phyloP scores from a whole-genome alignment of 352 stramenopile genomes.

The Aphanomyces invadans region DNA sequence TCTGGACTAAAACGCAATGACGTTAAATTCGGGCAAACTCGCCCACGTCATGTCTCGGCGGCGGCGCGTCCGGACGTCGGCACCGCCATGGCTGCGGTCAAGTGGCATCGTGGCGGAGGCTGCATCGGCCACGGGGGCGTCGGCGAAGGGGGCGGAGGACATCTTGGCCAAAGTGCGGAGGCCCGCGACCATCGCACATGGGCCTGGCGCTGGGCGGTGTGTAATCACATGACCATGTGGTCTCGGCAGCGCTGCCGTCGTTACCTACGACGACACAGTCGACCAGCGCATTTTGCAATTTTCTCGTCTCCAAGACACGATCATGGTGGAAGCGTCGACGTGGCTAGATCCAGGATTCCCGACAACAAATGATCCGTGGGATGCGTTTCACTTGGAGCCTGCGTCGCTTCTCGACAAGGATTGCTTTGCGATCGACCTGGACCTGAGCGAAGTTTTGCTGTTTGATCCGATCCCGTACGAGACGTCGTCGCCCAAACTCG shows the following conservation, averaged over 20 bases:
- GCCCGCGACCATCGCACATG: background rate
- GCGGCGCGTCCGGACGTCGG: too few species aligned
- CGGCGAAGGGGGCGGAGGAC: background rate
- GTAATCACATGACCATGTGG: background rate
- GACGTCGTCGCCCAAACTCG: background rate
- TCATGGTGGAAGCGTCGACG: background rate
- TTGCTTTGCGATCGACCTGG: background rate
- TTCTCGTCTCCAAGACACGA: background rate
- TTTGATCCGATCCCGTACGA: constrained; percentile 19
- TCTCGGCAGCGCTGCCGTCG: background rate
- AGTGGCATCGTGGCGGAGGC: too few species aligned
- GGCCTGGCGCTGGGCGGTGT: background rate
- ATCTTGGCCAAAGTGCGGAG: background rate
- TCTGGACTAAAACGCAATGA: too few species aligned
- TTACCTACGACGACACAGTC: background rate
- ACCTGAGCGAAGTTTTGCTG: background rate
- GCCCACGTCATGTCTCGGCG: too few species aligned
- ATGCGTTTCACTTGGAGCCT: background rate
- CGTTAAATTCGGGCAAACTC: too few species aligned
- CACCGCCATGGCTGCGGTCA: too few species aligned
- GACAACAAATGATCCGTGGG: background rate
- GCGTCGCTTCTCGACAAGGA: background rate
- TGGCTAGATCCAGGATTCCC: background rate
- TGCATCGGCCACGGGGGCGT: too few species aligned
- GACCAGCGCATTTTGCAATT: background rate